Evolutionary conservation across 345 rosid genomes (phyloP).

Genomic region (Aquilaria malaccensis): DNA sequence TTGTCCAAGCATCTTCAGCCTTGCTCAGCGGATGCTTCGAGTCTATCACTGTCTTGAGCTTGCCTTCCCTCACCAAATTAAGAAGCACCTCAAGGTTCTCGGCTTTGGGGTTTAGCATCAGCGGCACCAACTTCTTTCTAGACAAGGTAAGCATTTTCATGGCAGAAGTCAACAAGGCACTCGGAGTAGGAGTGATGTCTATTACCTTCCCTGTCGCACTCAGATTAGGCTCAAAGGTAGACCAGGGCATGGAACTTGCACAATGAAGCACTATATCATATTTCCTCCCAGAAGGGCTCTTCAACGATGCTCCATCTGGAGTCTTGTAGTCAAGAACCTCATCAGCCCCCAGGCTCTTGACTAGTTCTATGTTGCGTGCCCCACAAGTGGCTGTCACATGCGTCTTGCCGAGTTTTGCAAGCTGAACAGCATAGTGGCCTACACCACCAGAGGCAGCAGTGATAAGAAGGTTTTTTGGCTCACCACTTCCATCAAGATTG

Average conservation of each 20-base stretch:
- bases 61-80: conserved; percentile 47
- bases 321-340: conserved; percentile 81
- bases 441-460: conserved; percentile 89
- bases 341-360: conserved; percentile 70
- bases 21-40: conserved; percentile 46
- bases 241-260: conserved; percentile 52
- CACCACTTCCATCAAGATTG: conserved; percentile 55
- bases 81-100: conserved; percentile 49
- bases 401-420: conserved; percentile 64
- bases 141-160: conserved; percentile 49
- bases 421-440: conserved; percentile 72
- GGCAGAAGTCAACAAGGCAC: conserved; percentile 35
- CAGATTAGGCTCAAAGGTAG: conserved; percentile 58
- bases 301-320: conserved; percentile 64
- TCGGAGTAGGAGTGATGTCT: conserved; percentile 45
- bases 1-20: conserved; percentile 79
- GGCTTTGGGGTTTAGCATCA: conserved; percentile 25
- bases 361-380: conserved; percentile 54
- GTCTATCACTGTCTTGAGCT: conserved; percentile 57
- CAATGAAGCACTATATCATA: conserved; percentile 74
- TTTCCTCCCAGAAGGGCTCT: conserved; percentile 64
- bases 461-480: conserved; percentile 46
- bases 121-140: conserved; percentile 62
- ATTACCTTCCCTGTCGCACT: conserved; percentile 54
- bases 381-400: conserved; percentile 90